Base-by-base conservation (phyloP, 2,329 filamentous ascomycete species). In the Colletotrichum shisoi region DNA sequence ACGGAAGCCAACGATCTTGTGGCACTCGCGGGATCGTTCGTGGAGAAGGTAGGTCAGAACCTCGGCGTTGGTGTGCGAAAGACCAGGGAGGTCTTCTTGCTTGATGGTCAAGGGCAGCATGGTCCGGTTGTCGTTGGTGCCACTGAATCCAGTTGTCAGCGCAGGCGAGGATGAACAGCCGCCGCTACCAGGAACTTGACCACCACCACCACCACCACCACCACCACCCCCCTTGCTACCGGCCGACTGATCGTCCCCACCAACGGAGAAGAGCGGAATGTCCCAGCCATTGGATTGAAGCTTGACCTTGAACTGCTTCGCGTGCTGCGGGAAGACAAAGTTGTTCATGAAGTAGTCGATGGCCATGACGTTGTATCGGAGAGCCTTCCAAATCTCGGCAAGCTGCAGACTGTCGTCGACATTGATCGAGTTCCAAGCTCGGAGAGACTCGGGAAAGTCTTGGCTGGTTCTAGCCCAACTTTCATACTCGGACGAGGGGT, bases 221-320 rank as follows among this genome's bases (percentile, higher is more conserved):
- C n/a, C n/a, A 17, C 1, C 31, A 9, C 31, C 15, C 8, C 15
- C 11, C 31, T 37, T 11, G 6, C 51, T 31, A 0, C 51, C 63
- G 1, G 52, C 1, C 61, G 72, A 1, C 72, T 68, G 5, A 70
- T 19, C 31, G 24, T 44, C 31, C 1, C 24, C 31, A 6, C 44
- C 8, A 6, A 63, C 64, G 0, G 76, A 71, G 31, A 79, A 80
- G 0, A 87, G 72, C 0, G 87, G 86, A 1, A 92, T 78, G 70
- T 92, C 89, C 89, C 89, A 92, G 0, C 87, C 88, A 0, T 87
- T 90, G 0, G 87, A 83, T 40, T 88, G 85, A 0, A 92, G 74
- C 68, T 91, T 91, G 11, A 83, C 73, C 0, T 79, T 79, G 69
- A 91, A 92, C 57, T 91, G 85, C 51, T 87, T 89, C 0, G 88